Evolutionary conservation across 2,329 filamentous ascomycete species (phyloP), one percentile per base, ranked within the genome.

Genomic region (Clarireedia monteithiana): DNA sequence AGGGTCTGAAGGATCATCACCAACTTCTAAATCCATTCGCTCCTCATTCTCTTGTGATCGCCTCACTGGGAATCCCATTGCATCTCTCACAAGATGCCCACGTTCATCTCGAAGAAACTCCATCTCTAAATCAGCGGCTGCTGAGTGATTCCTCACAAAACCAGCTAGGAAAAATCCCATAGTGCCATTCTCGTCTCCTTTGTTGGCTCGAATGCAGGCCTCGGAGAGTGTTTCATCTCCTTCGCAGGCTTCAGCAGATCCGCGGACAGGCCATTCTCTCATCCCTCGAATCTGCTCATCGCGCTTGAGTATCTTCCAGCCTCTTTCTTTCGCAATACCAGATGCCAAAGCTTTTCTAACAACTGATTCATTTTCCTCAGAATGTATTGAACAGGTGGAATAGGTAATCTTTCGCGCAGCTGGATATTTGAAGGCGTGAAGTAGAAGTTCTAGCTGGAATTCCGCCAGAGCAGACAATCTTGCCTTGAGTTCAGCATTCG

Each of bases 141-240:
- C 44, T 14, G 15, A 26, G 20, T 53, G 14, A 48, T 67, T 63
- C 57, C 88, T 77, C 3, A 89, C 79, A 71, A 99, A 96, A 0
- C 80, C 89, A n/a, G 84, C 90, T 20, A 96, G 88, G 65, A 99
- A 99, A 72, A 99, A 97, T 0, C 94, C 92, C 81, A 96, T 96
- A 0, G 91, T 88, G 0, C 91, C 90, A 60, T 87, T 82, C 9
- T 84, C 85, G 63, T 92, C 90, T 26, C 83, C 88, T 64, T 91
- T 88, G 70, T 88, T 85, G 34, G 89, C 89, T 57, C 92, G 78
- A 55, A 96, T 86, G 66, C 91, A 96, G 2, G 80, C 88, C 26
- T 92, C 85, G 5, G 84, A 81, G 1, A 89, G 69, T 3, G 76
- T 71, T 42, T 76, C 67, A 51, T 83, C 73, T 1, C 77, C 79